Conservation (phyloP, 306 rosid species). For the Cucurbita argyrosperma region DNA sequence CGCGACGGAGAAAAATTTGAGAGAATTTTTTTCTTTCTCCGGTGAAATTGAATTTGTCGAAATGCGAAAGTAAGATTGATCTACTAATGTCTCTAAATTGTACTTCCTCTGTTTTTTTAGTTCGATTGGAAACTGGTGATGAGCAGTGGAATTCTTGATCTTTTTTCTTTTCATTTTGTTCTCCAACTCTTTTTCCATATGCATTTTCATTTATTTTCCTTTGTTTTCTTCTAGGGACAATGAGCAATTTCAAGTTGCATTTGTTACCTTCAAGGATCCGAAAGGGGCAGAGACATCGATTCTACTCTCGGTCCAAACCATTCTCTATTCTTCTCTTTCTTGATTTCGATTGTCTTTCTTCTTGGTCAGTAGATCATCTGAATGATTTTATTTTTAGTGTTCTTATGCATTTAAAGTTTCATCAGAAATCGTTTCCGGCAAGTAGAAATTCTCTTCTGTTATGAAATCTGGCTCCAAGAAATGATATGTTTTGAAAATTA, state of each 20-base stretch:
- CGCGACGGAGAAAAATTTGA: conserved; percentile 34
- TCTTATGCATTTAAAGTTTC: neutral
- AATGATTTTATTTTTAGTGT: neutral
- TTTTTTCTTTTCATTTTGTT: neutral
- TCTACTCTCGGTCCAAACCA: conserved; percentile 40
- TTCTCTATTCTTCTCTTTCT: neutral
- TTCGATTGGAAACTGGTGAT: neutral
- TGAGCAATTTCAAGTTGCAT: conserved; percentile 31
- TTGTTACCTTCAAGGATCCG: conserved; percentile 45
- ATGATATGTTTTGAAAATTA: neutral
- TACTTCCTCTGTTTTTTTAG: neutral
- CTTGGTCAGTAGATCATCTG: neutral
- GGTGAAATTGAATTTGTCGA: conserved; percentile 41
- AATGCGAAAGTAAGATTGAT: conserved; percentile 20
- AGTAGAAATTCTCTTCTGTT: neutral
- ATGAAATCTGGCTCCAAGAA: neutral
- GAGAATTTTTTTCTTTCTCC: conserved; percentile 48
- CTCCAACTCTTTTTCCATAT: neutral
- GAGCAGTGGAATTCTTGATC: too few relatives aligned
- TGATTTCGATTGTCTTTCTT: neutral
- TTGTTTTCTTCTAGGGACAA: conserved; percentile 18
- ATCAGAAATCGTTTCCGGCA: neutral
- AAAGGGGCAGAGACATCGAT: conserved; percentile 53
- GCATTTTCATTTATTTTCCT: neutral
- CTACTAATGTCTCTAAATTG: neutral